phyloP scores from a whole-genome alignment of 371 early-diverging fungal species.

The Smittium mucronatum region DNA sequence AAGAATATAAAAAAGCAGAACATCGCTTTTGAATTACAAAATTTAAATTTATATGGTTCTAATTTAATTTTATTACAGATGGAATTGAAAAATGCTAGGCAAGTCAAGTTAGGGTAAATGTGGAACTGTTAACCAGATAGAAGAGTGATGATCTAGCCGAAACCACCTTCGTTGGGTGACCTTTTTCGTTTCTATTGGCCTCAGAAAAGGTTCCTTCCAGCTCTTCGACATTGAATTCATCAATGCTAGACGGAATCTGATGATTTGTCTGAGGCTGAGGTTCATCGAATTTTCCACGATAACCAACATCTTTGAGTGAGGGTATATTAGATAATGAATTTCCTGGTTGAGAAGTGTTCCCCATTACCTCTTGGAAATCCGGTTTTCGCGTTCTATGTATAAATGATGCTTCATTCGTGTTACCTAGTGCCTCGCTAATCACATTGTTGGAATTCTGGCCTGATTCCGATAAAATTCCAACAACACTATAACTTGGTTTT shows the following conservation, averaged over 20 bases:
- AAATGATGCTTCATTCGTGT: no score
- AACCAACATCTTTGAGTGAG: not conserved
- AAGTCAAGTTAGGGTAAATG: not conserved
- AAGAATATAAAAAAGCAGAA: not conserved
- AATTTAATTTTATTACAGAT: not conserved
- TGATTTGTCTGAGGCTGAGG: not conserved
- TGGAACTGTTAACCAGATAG: not conserved
- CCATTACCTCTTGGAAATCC: no score
- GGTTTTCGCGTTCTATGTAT: no score
- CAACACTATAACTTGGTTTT: no score
- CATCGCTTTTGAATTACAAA: not conserved
- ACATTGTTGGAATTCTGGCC: no score
- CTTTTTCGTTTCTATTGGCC: not conserved
- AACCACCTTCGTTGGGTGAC: not conserved
- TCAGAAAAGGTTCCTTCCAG: not conserved
- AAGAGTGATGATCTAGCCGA: not conserved
- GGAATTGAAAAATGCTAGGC: no score
- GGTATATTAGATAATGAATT: not conserved
- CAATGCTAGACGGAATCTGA: not conserved
- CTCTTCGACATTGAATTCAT: not conserved
- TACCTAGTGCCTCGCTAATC: no score
- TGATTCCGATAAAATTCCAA: no score
- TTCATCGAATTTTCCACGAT: not conserved
- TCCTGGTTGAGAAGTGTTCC: no score
- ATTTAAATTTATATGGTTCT: not conserved